A percentile compares a stretch with the other conserved stretches of the same genome.
phyloP scores from a whole-genome alignment of 352 stramenopile species.

The Poterioochromonas sp. region DNA sequence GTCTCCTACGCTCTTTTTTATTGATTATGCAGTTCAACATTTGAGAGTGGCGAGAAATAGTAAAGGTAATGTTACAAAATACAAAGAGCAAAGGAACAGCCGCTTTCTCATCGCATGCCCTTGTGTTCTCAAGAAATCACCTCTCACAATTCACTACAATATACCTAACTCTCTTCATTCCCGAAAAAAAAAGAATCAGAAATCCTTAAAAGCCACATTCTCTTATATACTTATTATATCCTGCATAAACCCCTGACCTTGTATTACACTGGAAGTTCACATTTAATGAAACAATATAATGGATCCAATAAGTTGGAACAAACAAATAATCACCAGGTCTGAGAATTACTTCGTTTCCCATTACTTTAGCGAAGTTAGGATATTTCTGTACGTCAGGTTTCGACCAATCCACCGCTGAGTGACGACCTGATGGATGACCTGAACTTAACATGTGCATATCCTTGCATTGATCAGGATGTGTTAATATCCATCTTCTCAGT shows the following conservation, averaged over 20 bases:
- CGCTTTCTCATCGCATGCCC: too few relatives aligned
- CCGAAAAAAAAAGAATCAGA: too few relatives aligned
- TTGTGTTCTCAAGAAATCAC: too few relatives aligned
- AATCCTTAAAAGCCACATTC: slow-evolving; percentile 44
- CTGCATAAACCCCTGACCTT: slow-evolving; percentile 48
- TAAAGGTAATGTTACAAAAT: too few relatives aligned
- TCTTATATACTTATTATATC: neutral
- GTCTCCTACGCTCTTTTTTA: too few relatives aligned
- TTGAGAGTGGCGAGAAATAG: too few relatives aligned
- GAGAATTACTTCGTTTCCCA: slow-evolving; percentile 56
- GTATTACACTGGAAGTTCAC: slow-evolving; percentile 67
- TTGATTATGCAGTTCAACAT: too few relatives aligned
- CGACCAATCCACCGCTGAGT: slow-evolving; percentile 81
- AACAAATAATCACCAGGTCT: slow-evolving; percentile 60
- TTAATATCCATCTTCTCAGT: slow-evolving; percentile 78
- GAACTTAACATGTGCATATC: slow-evolving; percentile 45
- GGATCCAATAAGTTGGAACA: slow-evolving; percentile 64
- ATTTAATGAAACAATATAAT: slow-evolving; percentile 65
- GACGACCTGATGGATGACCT: slow-evolving; percentile 66
- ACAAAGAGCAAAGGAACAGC: too few relatives aligned
- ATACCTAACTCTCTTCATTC: too few relatives aligned
- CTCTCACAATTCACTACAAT: too few relatives aligned
- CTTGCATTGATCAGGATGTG: slow-evolving; percentile 64
- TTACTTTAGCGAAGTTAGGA: slow-evolving; percentile 23
- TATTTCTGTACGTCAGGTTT: slow-evolving; percentile 51